Conservation (phyloP, 2,329 filamentous ascomycete genomes). For the Davidsoniella australis region DNA sequence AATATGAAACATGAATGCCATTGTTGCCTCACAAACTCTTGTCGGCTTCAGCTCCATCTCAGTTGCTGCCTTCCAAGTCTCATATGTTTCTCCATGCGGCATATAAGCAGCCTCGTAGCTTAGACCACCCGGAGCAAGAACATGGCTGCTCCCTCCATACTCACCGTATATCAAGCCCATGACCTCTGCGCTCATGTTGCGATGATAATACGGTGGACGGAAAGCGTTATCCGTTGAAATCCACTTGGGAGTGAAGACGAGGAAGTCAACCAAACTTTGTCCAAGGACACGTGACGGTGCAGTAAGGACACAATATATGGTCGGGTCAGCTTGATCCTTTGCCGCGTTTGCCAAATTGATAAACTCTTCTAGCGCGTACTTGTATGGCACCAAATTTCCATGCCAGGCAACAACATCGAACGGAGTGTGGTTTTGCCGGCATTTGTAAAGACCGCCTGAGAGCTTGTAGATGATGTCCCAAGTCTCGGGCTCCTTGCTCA, state of each 20-base stretch:
- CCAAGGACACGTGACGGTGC: slow-evolving; percentile 35
- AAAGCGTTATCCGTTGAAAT: slow-evolving; percentile 44
- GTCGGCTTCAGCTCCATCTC: slow-evolving; percentile 26
- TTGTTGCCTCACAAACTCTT: slow-evolving; percentile 27
- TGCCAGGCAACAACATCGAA: slow-evolving; percentile 61
- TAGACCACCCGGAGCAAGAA: slow-evolving; percentile 18
- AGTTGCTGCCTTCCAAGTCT: slow-evolving; percentile 18
- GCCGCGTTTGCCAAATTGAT: slow-evolving; percentile 40
- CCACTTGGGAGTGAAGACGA: slow-evolving; percentile 52
- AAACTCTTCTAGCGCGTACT: slow-evolving; percentile 39
- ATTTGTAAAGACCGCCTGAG: slow-evolving; percentile 40
- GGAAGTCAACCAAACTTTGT: slow-evolving; percentile 43
- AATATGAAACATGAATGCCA: slow-evolving; percentile 32
- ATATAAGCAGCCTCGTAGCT: slow-evolving; percentile 21
- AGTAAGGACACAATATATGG: slow-evolving; percentile 48
- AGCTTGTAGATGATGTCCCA: slow-evolving; percentile 47
- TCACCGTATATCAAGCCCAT: slow-evolving; percentile 32
- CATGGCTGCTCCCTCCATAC: slow-evolving; percentile 18
- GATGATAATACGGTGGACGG: slow-evolving; percentile 48
- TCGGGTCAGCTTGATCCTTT: slow-evolving; percentile 49
- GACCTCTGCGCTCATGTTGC: slow-evolving; percentile 39
- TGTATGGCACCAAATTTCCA: slow-evolving; percentile 46
- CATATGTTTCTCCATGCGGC: slow-evolving; percentile 22
- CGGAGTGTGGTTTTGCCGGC: slow-evolving; percentile 45
- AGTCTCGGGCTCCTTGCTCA: slow-evolving; percentile 27